phyloP scores from a whole-genome alignment of 2,329 filamentous ascomycete species.

The Akanthomyces muscarius region DNA sequence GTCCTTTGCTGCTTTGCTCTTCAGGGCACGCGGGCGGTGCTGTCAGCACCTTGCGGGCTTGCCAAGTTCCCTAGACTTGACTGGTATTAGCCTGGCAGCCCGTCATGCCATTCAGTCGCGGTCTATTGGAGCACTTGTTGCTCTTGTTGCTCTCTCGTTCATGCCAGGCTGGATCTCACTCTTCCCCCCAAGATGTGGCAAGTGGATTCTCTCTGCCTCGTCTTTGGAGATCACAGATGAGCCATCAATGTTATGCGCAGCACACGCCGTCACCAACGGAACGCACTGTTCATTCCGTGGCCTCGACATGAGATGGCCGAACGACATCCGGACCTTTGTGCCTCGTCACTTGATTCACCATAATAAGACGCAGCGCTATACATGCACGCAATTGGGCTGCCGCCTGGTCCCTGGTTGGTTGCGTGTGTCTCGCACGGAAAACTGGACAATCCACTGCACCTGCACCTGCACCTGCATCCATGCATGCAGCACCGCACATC shows the following conservation, averaged over 20 bases:
- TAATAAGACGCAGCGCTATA: no score
- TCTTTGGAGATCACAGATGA: background rate
- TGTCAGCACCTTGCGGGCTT: no score
- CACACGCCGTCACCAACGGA: background rate
- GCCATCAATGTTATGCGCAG: background rate
- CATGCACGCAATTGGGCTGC: no score
- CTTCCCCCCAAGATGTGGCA: background rate
- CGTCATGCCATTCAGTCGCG: background rate
- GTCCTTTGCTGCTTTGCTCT: background rate
- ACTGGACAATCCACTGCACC: no score
- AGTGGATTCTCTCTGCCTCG: background rate
- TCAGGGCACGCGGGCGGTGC: background rate
- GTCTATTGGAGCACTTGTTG: background rate
- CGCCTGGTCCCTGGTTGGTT: no score
- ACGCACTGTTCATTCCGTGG: background rate
- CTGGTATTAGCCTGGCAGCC: background rate
- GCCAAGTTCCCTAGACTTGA: no score
- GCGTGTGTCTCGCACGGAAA: no score
- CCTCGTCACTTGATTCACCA: no score
- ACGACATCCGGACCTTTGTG: background rate
- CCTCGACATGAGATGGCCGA: background rate
- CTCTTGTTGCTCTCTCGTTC: no score
- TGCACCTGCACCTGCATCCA: no score
- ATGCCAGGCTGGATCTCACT: background rate
- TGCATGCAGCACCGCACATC: no score